Evolutionary conservation across 306 rosid species (phyloP).

Genomic region (Cicer arietinum): DNA sequence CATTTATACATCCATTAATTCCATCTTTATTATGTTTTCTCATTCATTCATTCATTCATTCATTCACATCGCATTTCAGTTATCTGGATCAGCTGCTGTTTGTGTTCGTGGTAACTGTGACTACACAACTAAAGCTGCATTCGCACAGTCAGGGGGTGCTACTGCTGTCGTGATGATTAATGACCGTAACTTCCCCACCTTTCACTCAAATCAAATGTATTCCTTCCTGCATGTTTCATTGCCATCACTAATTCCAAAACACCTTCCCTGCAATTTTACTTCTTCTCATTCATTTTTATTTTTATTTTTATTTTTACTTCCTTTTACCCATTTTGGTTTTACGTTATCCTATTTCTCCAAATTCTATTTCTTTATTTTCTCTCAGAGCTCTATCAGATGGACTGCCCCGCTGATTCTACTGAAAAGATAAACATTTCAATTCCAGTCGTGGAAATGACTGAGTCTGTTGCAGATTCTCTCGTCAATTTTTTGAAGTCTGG

Average conservation of each 20-base stretch:
- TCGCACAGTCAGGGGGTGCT: conserved; percentile 80
- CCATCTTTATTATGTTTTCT: neutral
- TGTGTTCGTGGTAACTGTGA: conserved; percentile 84
- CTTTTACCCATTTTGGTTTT: conserved; percentile 15
- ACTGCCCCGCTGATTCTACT: conserved; percentile 56
- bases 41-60: neutral
- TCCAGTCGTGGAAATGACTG: conserved; percentile 72
- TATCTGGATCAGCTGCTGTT: conserved; percentile 74
- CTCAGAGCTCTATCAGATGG: conserved; percentile 71
- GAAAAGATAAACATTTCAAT: conserved; percentile 62
- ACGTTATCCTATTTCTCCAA: conserved; percentile 18
- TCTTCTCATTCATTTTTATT: neutral
- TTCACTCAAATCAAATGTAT: neutral
- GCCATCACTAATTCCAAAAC: conserved; percentile 10
- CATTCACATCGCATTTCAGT: conserved; percentile 45
- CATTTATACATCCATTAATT: no score
- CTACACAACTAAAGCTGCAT: conserved; percentile 70
- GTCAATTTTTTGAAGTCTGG: conserved; percentile 53
- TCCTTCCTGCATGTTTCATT: conserved; percentile 9
- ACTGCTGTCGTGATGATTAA: conserved; percentile 67
- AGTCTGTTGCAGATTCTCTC: conserved; percentile 65
- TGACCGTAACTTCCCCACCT: conserved; percentile 52
- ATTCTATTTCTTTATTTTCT: conserved; percentile 30
- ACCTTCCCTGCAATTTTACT: neutral
- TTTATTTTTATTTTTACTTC: conserved; percentile 1